Percentiles rank a stretch among this genome's conserved stretches.
Conservation (phyloP, 1,284 basidiomycete genomes). For the Takashimella tepidaria region DNA sequence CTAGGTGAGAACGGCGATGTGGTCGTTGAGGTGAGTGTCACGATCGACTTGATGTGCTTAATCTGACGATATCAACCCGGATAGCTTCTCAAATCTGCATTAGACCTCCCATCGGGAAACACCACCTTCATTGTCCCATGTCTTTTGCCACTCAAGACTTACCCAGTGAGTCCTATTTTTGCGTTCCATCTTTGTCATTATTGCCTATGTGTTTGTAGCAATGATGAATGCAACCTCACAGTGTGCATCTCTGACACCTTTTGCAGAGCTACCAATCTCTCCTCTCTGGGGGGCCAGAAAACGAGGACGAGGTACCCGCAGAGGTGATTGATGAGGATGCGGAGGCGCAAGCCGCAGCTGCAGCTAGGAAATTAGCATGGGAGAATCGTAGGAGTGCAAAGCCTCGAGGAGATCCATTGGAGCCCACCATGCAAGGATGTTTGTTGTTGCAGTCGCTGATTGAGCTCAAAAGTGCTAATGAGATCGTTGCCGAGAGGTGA, state of each 20-base stretch:
- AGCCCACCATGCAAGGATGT: slow-evolving; percentile 77
- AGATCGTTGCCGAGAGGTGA: slow-evolving; percentile 64
- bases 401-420: slow-evolving; percentile 43
- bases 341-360: slow-evolving; percentile 37
- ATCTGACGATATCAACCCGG: too few relatives aligned
- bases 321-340: slow-evolving; percentile 30
- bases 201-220: background rate
- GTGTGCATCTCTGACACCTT: background rate
- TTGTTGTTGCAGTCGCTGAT: slow-evolving; percentile 76
- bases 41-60: too few relatives aligned
- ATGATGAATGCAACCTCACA: background rate
- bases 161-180: slow-evolving; percentile 50
- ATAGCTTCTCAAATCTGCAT: slow-evolving; percentile 59
- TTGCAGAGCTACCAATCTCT: slow-evolving; percentile 32
- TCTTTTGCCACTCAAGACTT: slow-evolving; percentile 58
- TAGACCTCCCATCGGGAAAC: slow-evolving; percentile 56
- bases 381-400: slow-evolving; percentile 38
- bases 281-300: slow-evolving; percentile 24
- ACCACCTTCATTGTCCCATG: slow-evolving; percentile 58
- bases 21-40: slow-evolving; percentile 45
- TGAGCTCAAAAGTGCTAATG: slow-evolving; percentile 60
- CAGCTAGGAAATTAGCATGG: slow-evolving; percentile 34
- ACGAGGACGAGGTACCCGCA: slow-evolving; percentile 20
- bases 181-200: background rate
- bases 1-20: slow-evolving; percentile 47